A percentile compares a stretch with the other conserved stretches of the same genome.
These are phyloP conservation scores for Lasiodiplodia gonubiensis DNA, from an alignment of 2,329 filamentous ascomycete genomes.

Conservation along the genomic window DNA sequence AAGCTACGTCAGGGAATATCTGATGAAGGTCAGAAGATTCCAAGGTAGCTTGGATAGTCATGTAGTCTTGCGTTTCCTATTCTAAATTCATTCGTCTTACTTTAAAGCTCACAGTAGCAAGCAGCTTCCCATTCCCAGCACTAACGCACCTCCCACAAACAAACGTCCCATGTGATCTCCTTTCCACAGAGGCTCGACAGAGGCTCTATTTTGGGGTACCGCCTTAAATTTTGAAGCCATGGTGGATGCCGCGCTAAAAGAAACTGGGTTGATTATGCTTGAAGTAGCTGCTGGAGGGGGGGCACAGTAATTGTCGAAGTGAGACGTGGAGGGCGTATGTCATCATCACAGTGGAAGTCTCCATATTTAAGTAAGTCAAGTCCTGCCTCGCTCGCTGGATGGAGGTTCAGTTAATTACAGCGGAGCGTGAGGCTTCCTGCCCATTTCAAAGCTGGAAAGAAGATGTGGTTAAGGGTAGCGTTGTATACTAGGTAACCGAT, in stretches of 20 bases:
- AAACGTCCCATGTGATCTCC: background rate
- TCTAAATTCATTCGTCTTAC: background rate
- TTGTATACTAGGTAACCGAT: background rate
- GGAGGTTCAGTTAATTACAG: background rate
- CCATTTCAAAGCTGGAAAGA: background rate
- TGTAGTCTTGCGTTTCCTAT: too few species aligned
- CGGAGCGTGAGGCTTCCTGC: background rate
- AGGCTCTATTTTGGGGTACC: background rate
- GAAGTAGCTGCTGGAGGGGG: background rate
- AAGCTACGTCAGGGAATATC: too few species aligned
- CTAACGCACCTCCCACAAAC: background rate
- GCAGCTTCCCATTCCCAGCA: background rate
- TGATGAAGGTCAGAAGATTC: too few species aligned
- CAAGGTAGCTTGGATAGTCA: too few species aligned
- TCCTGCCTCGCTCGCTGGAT: background rate
- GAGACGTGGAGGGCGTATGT: background rate
- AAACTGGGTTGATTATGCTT: background rate
- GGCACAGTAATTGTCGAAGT: background rate
- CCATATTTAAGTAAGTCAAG: background rate
- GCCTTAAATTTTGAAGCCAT: background rate
- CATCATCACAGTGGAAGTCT: background rate
- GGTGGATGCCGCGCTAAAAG: background rate
- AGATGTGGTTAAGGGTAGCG: background rate
- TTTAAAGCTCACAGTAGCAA: background rate
- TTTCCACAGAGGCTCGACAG: background rate